Evolutionary conservation across 73 alveolate species (phyloP), one percentile per base, ranked within the genome.

Genomic region (Halteria grandinella): DNA sequence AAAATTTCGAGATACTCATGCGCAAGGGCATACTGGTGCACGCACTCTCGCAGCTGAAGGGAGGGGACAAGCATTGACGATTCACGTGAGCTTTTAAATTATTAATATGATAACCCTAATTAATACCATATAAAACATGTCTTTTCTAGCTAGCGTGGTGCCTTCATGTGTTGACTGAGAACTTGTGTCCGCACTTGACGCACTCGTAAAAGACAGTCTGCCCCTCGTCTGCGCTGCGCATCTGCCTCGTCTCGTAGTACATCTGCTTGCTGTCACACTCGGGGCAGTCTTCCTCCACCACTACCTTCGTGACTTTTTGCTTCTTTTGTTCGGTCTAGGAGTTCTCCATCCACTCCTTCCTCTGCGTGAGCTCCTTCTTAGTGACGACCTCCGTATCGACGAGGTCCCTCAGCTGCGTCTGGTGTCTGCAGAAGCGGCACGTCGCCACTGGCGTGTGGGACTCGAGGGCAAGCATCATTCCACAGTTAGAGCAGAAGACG

Each of bases 181-280:
- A 66, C 17, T 87, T 81, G 60, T 84, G 62, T 54, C 91, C 95
- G 72, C 99, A 95, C 70, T 94, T 80, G 33, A 86, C 93, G 71
- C 99, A 95, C 87, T 94, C 98, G 77, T 89, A 91, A 77, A 87
- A 96, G 29, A 96, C 97, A 3, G 99, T 96, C 49, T 96, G 93
- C 33, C 99, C 99, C 85, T 96, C 99, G 93, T 96, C 99, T 29
- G 98, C 99, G 48, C 96, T 54, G 70, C 99, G 84, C 10, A 93
- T 62, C 79, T 96, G 95, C 57, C 75, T 83, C 21, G 93, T 89
- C 75, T 79, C 75, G 85, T 80, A 96, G 75, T 92, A 95, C 87
- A 93, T 81, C 73, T 73, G 54, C 21, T 66, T 74, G 51, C 86
- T 80, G 29, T 94, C 94, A 49, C 99, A 96, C 47, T 92, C 78